These are phyloP conservation scores for Aegilops umbellulata DNA, from an alignment of 176 grass and related monocot genomes.

Conservation along the genomic window DNA sequence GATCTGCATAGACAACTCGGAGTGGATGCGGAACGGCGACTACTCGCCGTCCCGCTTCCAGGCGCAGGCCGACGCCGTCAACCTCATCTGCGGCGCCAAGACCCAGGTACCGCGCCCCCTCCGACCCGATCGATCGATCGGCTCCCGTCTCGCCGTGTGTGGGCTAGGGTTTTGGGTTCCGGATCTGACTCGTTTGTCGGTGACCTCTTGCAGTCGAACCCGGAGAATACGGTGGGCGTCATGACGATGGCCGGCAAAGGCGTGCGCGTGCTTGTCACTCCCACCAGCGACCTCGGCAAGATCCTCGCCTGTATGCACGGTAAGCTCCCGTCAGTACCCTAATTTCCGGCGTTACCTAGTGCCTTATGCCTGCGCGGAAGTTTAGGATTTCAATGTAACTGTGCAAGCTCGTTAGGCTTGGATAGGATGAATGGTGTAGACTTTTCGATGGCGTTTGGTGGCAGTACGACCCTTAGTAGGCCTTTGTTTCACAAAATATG, in stretches of 20 bases:
- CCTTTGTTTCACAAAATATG: not conserved
- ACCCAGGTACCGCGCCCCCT: slow-evolving; percentile 56
- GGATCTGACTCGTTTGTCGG: slow-evolving; percentile 22
- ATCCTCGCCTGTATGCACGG: slow-evolving; percentile 99
- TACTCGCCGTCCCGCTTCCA: slow-evolving; percentile 85
- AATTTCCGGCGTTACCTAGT: not conserved
- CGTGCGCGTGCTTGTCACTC: slow-evolving; percentile 90
- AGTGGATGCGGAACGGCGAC: slow-evolving; percentile 99
- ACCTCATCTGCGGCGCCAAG: slow-evolving; percentile 97
- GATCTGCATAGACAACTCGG: slow-evolving; percentile 99
- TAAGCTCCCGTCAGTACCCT: slow-evolving; percentile 25
- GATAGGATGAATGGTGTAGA: not conserved
- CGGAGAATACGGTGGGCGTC: slow-evolving; percentile 95
- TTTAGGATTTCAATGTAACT: not conserved
- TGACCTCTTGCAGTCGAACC: slow-evolving; percentile 73
- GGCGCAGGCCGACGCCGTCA: slow-evolving; percentile 90
- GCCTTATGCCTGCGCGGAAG: not conserved
- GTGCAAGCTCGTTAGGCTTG: not conserved
- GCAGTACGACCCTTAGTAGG: not conserved
- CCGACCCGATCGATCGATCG: slow-evolving; percentile 16
- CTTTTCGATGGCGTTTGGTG: not conserved
- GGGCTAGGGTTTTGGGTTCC: slow-evolving; percentile 40
- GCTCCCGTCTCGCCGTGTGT: not conserved
- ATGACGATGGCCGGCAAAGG: slow-evolving; percentile 99
- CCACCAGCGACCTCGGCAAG: slow-evolving; percentile 98